phyloP scores from a whole-genome alignment of 768 basidiomycete genomes.

The Rhodotorula diobovata region DNA sequence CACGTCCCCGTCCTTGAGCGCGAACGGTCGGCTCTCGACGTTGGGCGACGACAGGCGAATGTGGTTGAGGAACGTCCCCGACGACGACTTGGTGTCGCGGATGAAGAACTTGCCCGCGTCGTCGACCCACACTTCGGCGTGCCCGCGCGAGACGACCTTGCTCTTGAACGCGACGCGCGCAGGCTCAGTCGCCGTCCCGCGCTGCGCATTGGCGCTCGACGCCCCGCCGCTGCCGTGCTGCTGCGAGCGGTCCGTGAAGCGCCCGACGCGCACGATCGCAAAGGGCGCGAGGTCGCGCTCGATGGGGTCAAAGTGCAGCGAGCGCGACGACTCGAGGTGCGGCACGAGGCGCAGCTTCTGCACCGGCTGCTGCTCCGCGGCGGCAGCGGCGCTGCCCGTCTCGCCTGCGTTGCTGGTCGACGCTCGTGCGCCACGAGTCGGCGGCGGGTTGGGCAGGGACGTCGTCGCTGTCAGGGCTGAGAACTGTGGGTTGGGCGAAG shows the following conservation, averaged over 20 bases:
- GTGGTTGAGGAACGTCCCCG: constrained; percentile 94
- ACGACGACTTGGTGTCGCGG: constrained; percentile 79
- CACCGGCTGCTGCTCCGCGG: constrained; percentile 33
- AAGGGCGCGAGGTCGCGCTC: constrained; percentile 70
- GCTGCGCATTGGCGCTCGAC: constrained; percentile 56
- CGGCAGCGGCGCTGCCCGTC: not conserved
- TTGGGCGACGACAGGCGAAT: constrained; percentile 79
- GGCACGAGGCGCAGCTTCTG: constrained; percentile 91
- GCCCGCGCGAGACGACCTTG: constrained; percentile 89
- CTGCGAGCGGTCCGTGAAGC: constrained; percentile 73
- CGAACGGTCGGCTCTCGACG: constrained; percentile 68
- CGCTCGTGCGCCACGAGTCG: too few relatives aligned
- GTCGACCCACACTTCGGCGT: constrained; percentile 86
- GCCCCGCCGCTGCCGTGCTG: constrained; percentile 2
- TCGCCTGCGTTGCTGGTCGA: constrained; percentile 36
- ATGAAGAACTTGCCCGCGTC: constrained; percentile 64
- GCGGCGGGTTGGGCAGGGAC: constrained; percentile 6
- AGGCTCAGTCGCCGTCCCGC: constrained; percentile 60
- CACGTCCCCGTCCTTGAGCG: constrained; percentile 86
- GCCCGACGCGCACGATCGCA: constrained; percentile 77
- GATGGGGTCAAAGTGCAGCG: constrained; percentile 88
- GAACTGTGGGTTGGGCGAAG: not conserved
- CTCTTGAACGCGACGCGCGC: constrained; percentile 89
- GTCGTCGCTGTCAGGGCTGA: constrained; percentile 7
- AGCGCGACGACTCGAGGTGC: constrained; percentile 82